These are phyloP conservation scores for Zymoseptoria brevis DNA, from an alignment of 2,329 filamentous ascomycete genomes.

Conservation along the genomic window DNA sequence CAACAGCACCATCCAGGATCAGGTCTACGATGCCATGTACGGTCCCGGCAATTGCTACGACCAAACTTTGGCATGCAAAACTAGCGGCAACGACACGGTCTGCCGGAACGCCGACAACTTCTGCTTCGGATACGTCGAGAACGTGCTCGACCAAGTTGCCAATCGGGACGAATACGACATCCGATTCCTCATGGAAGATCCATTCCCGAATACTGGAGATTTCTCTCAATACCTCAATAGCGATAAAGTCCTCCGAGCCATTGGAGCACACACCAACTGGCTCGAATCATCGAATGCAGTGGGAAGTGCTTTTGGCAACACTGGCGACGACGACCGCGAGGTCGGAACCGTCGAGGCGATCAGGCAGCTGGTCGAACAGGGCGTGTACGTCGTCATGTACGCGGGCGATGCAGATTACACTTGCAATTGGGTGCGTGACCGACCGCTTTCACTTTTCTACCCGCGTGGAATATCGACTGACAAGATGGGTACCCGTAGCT, in stretches of 20 bases:
- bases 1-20: constrained; percentile 41
- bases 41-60: constrained; percentile 55
- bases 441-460: too few species aligned
- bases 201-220: constrained; percentile 48
- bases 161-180: constrained; percentile 54
- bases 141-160: constrained; percentile 38
- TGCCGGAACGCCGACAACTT: constrained; percentile 46
- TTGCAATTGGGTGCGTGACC: constrained; percentile 36
- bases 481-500: constrained; percentile 11
- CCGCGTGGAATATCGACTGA: too few species aligned
- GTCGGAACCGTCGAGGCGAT: constrained; percentile 37
- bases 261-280: constrained; percentile 55
- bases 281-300: constrained; percentile 24
- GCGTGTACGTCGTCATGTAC: constrained; percentile 37
- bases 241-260: constrained; percentile 46
- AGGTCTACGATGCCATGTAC: constrained; percentile 54
- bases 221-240: constrained; percentile 53
- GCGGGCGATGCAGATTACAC: constrained; percentile 44
- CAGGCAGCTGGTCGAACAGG: constrained; percentile 32
- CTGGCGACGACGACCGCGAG: constrained; percentile 44
- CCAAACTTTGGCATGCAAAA: constrained; percentile 48
- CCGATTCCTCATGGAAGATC: constrained; percentile 47
- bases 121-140: too few species aligned
- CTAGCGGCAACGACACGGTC: constrained; percentile 42
- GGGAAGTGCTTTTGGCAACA: constrained; percentile 36